Conservation (phyloP, 768 basidiomycete species). For the Roridomyces roridus region DNA sequence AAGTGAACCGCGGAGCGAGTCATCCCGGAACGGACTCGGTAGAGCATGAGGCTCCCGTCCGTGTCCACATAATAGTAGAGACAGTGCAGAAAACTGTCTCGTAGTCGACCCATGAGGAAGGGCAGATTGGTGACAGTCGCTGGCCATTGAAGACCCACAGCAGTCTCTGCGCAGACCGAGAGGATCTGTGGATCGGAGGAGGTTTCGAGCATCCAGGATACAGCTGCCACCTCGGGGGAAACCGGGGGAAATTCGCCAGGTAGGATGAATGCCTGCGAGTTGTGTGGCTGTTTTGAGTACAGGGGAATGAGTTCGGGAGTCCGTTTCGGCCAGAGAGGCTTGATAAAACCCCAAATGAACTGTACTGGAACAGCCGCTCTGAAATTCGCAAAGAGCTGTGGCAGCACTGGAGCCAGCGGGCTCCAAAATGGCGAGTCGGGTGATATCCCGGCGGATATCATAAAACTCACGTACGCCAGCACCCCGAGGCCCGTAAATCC, state of each 20-base stretch:
- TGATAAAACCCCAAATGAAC: not conserved
- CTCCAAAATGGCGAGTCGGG: slow-evolving; percentile 3
- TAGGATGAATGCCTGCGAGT: not conserved
- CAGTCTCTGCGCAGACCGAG: not conserved
- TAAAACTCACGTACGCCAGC: not conserved
- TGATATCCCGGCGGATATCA: not conserved
- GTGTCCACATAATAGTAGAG: too few species aligned
- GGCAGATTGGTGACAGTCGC: not conserved
- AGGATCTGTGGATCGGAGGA: not conserved
- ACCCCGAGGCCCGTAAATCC: not conserved
- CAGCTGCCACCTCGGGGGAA: not conserved
- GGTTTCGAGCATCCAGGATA: slow-evolving; percentile 1
- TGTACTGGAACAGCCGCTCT: not conserved
- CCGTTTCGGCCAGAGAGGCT: too few species aligned
- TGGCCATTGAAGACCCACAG: not conserved
- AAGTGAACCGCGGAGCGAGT: too few species aligned
- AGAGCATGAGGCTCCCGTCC: too few species aligned
- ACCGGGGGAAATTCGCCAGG: not conserved
- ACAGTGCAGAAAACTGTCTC: too few species aligned
- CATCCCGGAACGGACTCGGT: too few species aligned
- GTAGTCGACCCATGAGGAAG: too few species aligned
- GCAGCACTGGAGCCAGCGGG: not conserved
- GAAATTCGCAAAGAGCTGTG: not conserved
- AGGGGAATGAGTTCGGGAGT: not conserved
- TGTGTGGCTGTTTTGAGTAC: not conserved